These are phyloP conservation scores for Gaeumannomyces tritici DNA, from an alignment of 2,329 filamentous ascomycete species.

Conservation along the genomic window DNA sequence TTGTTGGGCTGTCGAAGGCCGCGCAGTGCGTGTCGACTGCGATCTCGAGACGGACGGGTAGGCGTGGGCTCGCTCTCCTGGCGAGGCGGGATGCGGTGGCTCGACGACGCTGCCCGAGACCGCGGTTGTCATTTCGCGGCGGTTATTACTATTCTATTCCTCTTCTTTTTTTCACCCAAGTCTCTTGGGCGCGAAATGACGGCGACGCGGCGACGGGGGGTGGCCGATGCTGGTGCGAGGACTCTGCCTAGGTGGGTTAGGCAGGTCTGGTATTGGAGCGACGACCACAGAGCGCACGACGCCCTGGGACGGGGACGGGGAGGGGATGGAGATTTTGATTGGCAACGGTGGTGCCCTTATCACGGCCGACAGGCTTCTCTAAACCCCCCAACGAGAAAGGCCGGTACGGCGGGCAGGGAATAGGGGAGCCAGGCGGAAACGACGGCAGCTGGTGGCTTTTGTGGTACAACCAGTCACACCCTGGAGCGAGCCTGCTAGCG, in stretches of 20 bases:
- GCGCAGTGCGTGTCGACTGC: conserved; percentile 25
- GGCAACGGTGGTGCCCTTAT: neutral
- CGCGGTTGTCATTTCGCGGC: conserved; percentile 22
- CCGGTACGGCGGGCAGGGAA: neutral
- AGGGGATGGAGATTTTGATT: neutral
- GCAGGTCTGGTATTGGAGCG: neutral
- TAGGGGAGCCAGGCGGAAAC: neutral
- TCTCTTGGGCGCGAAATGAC: neutral
- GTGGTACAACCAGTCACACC: neutral
- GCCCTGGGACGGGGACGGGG: neutral
- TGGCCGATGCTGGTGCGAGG: neutral
- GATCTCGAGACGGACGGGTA: conserved; percentile 19
- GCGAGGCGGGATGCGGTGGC: conserved; percentile 18
- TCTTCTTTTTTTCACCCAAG: neutral
- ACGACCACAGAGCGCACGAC: neutral
- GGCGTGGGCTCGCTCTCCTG: conserved; percentile 15
- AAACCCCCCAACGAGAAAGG: neutral
- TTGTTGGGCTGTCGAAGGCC: conserved; percentile 17
- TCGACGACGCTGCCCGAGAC: conserved; percentile 19
- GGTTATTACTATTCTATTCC: neutral
- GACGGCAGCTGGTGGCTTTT: neutral
- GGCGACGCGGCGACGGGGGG: neutral
- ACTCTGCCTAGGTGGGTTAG: neutral
- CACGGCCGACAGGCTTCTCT: neutral
- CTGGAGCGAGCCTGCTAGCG: neutral